Evolutionary conservation across 768 basidiomycete species (phyloP).

Genomic region (Lentinula guzmanii): DNA sequence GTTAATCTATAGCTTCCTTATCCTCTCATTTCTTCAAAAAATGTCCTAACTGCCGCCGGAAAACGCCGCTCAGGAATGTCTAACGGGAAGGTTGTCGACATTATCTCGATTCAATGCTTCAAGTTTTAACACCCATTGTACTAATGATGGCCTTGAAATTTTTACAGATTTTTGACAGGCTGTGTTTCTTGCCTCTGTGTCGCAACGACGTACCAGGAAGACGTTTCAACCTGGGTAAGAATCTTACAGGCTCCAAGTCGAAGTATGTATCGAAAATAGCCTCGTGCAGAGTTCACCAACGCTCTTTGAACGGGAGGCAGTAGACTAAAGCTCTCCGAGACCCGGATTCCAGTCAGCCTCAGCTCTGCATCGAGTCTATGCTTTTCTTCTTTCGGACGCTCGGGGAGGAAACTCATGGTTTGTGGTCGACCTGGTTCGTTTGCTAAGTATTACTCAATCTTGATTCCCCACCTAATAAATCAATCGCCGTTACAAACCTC

Average conservation of each 20-base stretch:
- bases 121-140: background rate
- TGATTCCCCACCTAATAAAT: background rate
- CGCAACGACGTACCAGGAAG: background rate
- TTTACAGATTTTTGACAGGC: background rate
- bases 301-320: background rate
- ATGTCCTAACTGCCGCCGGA: background rate
- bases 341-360: background rate
- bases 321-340: conserved; percentile 1
- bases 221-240: background rate
- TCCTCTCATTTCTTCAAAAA: background rate
- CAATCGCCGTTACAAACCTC: background rate
- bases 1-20: background rate
- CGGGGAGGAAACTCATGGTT: background rate
- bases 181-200: background rate
- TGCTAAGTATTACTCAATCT: background rate
- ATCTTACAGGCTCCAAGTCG: background rate
- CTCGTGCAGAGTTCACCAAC: background rate
- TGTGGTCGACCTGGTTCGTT: background rate
- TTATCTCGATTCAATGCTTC: background rate
- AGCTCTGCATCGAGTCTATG: conserved; percentile 1
- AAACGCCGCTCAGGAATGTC: background rate
- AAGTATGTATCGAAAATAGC: background rate
- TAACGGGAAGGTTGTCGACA: background rate
- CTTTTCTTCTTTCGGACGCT: background rate
- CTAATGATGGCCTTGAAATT: background rate